Base-by-base conservation (phyloP, 192 early-diverging fungal genomes). In the Geosiphon pyriformis region DNA sequence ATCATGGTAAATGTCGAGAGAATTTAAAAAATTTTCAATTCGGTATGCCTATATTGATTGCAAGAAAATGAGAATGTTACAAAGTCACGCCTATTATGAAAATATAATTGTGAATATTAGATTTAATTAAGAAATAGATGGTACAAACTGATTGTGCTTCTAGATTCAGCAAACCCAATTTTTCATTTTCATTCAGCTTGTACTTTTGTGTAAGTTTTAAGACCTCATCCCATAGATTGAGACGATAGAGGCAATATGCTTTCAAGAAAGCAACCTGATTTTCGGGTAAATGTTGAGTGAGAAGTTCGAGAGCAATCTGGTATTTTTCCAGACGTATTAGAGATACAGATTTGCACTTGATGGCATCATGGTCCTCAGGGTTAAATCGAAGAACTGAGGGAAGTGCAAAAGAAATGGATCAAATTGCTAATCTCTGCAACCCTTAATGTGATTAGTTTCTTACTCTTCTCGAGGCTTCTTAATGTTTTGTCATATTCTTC, bases 211-310 rank as follows among this genome's bases (percentile, higher is more conserved):
- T 50, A 59, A 72, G 31, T 4, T 74, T 52, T 48, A 83, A 55
- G 18, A 79, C 79, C 1, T 87, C 82, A 7, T 61, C 30, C 53
- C 83, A 72, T 42, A 80, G 74, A 62, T 87, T 79, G 53, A 82
- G 76, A 4, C 88, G 77, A 57, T 90, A 90, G 22, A 83, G 77
- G 57, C 84, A 87, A 61, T 89, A 90, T 0, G 84, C 79, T 34
- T 80, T 71, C 64, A 89, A 86, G 59, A 81, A 81, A 20, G 63
- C 59, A 15, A 85, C 61, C 31, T 80, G 73, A 32, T 73, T 61
- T 2, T 32, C 51, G 1, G 52, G 31, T 55, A 72, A 59, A 12
- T 66, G 35, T 27, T 70, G 66, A 51, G 59, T 67, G 2, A 72
- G 59, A 59, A 81, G 64, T 25, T 80, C 75, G 11, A 83, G 72